These are phyloP conservation scores for Globisporangium camurandrum DNA, from an alignment of 352 stramenopile genomes.

Conservation along the genomic window DNA sequence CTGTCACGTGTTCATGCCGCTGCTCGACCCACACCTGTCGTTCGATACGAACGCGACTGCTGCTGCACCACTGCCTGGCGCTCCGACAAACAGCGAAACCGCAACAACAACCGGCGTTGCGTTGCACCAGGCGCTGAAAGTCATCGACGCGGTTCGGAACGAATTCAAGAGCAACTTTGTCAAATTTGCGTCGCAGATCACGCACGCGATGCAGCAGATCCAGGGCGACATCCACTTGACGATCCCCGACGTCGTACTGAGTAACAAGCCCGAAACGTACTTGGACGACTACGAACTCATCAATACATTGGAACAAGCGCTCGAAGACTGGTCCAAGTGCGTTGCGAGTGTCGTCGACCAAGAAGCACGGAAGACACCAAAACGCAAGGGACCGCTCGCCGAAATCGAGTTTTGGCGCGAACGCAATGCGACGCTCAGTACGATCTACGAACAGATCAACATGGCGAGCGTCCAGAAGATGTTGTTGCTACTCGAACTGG, in stretches of 20 bases:
- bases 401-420: constrained; percentile 97
- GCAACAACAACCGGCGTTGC: constrained; percentile 4
- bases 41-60: constrained; percentile 15
- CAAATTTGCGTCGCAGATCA: constrained; percentile 91
- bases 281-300: constrained; percentile 84
- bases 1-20: constrained; percentile 85
- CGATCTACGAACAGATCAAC: constrained; percentile 95
- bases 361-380: constrained; percentile 80
- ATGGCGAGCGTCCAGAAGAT: constrained; percentile 94
- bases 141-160: constrained; percentile 78
- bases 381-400: constrained; percentile 86
- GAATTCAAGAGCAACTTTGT: constrained; percentile 88
- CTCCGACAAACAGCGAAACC: constrained; percentile 9
- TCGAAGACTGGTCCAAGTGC: constrained; percentile 92
- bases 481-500: constrained; percentile 88
- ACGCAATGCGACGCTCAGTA: constrained; percentile 90
- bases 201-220: constrained; percentile 90
- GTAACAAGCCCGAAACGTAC: constrained; percentile 80
- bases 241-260: constrained; percentile 89
- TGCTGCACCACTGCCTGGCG: too few species aligned
- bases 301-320: constrained; percentile 83
- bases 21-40: constrained; percentile 70
- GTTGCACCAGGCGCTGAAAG: constrained; percentile 53
- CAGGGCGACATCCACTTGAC: constrained; percentile 91
- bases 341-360: constrained; percentile 88